These are phyloP conservation scores for Geosmithia morbida DNA, from an alignment of 2,329 filamentous ascomycete species.

Conservation along the genomic window DNA sequence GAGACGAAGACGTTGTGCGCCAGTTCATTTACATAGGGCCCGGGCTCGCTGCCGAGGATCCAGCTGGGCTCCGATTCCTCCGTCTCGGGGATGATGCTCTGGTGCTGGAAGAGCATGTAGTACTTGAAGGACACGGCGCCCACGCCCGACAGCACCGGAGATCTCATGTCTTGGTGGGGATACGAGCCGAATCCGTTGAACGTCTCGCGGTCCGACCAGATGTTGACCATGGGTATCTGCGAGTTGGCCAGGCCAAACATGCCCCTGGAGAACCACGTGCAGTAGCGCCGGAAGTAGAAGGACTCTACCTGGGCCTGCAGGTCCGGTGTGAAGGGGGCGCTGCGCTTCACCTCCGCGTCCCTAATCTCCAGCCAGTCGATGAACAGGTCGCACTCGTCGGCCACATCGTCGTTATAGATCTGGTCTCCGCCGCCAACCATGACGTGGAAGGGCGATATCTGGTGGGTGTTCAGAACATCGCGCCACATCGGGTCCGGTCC, in stretches of 20 bases:
- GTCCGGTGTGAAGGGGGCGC: constrained; percentile 59
- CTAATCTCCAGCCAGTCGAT: constrained; percentile 72
- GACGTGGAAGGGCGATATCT: constrained; percentile 85
- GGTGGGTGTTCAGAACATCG: constrained; percentile 85
- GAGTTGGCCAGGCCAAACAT: constrained; percentile 84
- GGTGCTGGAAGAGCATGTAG: constrained; percentile 97
- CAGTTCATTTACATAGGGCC: constrained; percentile 78
- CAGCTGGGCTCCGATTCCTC: constrained; percentile 80
- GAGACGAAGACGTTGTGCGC: constrained; percentile 80
- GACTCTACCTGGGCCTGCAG: constrained; percentile 80
- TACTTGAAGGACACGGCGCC: constrained; percentile 95
- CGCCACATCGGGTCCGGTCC: constrained; percentile 95
- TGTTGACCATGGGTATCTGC: constrained; percentile 97
- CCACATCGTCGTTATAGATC: constrained; percentile 84
- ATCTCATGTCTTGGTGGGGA: constrained; percentile 79
- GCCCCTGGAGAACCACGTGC: constrained; percentile 92
- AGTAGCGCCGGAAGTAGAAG: constrained; percentile 81
- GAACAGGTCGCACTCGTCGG: constrained; percentile 62
- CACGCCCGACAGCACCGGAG: constrained; percentile 76
- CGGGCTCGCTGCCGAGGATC: constrained; percentile 65
- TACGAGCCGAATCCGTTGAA: constrained; percentile 92
- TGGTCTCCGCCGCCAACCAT: constrained; percentile 98
- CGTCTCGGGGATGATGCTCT: constrained; percentile 70
- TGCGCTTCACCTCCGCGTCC: constrained; percentile 67
- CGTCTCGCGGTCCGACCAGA: constrained; percentile 91